Conservation (phyloP, 2,329 filamentous ascomycete species). For the Cercospora zeina region DNA sequence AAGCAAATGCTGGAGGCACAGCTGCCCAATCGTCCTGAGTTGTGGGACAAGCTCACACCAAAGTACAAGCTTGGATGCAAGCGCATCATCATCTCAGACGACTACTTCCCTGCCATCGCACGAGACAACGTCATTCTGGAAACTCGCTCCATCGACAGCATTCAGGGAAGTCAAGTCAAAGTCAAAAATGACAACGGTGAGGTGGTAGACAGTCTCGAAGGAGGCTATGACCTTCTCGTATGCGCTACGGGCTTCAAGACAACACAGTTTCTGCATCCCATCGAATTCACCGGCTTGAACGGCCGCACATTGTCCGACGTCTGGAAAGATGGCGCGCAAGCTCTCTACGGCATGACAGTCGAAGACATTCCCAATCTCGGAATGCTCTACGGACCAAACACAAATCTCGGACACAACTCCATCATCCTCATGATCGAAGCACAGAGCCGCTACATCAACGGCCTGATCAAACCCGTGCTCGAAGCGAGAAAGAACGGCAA, state of each 20-base stretch:
- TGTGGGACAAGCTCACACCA: slow-evolving; percentile 57
- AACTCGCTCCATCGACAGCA: slow-evolving; percentile 50
- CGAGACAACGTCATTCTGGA: slow-evolving; percentile 54
- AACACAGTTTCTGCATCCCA: slow-evolving; percentile 60
- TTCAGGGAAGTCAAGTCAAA: slow-evolving; percentile 52
- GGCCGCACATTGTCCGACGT: slow-evolving; percentile 50
- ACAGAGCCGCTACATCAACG: slow-evolving; percentile 57
- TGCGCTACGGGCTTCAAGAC: slow-evolving; percentile 62
- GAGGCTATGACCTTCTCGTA: slow-evolving; percentile 57
- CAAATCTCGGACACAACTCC: slow-evolving; percentile 52
- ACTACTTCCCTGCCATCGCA: slow-evolving; percentile 56
- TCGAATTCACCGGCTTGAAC: slow-evolving; percentile 52
- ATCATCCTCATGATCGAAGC: slow-evolving; percentile 65
- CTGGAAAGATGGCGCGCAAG: slow-evolving; percentile 57
- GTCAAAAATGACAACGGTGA: slow-evolving; percentile 43
- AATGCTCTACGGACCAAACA: slow-evolving; percentile 62
- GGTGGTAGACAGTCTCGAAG: slow-evolving; percentile 15
- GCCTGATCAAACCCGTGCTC: slow-evolving; percentile 53
- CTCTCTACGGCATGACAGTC: slow-evolving; percentile 53
- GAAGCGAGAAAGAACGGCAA: slow-evolving; percentile 45
- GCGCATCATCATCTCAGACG: slow-evolving; percentile 56
- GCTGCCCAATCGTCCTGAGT: slow-evolving; percentile 51
- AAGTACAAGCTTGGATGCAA: slow-evolving; percentile 58
- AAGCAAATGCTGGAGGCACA: slow-evolving; percentile 47
- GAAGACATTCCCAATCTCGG: slow-evolving; percentile 57